phyloP scores from a whole-genome alignment of 2,329 filamentous ascomycete genomes.

The Talaromyces pinophilus region DNA sequence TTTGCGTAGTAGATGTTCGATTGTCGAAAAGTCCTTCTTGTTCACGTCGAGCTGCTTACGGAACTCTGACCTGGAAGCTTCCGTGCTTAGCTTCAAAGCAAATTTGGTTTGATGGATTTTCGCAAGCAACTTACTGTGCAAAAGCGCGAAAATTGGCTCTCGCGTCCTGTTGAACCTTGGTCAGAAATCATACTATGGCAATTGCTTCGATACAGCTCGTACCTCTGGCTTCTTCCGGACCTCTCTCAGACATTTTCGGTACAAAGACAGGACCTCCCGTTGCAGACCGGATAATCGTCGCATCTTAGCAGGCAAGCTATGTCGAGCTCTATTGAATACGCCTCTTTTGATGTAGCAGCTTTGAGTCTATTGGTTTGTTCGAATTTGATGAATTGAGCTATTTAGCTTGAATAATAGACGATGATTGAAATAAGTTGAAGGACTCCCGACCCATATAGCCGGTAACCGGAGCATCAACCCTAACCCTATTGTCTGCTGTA shows the following conservation, averaged over 20 bases:
- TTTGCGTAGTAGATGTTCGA: constrained; percentile 82
- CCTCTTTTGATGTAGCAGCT: not conserved
- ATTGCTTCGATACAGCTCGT: constrained; percentile 30
- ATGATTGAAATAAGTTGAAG: not conserved
- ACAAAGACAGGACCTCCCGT: constrained; percentile 80
- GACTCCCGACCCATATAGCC: not conserved
- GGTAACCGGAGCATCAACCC: not conserved
- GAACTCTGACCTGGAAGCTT: constrained; percentile 67
- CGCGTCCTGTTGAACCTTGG: constrained; percentile 36
- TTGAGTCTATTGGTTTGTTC: not conserved
- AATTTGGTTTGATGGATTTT: not conserved
- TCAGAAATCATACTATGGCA: not conserved
- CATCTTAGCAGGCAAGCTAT: constrained; percentile 1
- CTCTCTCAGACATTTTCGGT: constrained; percentile 80
- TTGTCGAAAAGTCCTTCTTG: constrained; percentile 81
- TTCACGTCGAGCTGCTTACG: constrained; percentile 66
- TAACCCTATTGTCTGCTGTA: not conserved
- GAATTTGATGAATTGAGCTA: not conserved
- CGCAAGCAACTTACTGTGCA: constrained; percentile 40
- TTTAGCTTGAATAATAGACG: not conserved
- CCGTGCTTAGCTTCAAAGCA: constrained; percentile 19
- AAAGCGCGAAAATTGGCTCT: constrained; percentile 45
- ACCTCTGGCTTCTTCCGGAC: constrained; percentile 78
- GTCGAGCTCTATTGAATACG: not conserved
- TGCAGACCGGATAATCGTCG: constrained; percentile 78